Evolutionary conservation across 371 early-diverging fungal species (phyloP).

Genomic region (Mucor piriformis): DNA sequence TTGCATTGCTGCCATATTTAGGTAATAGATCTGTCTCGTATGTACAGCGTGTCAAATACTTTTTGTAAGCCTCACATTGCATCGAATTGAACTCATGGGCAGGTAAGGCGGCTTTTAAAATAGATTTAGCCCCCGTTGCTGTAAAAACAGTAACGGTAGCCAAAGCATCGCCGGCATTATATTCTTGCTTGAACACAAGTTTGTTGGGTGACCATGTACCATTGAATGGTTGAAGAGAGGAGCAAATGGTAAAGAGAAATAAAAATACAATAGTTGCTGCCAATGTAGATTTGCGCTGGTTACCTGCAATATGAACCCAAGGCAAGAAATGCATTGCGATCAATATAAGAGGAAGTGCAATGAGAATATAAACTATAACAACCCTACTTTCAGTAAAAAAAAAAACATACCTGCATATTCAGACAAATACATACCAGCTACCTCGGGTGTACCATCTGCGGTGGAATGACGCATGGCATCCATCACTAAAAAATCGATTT

Average conservation of each 20-base stretch:
- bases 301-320: slow-evolving; percentile 43
- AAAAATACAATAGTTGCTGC: slow-evolving; percentile 11
- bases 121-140: slow-evolving; percentile 23
- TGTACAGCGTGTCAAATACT: slow-evolving; percentile 28
- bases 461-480: slow-evolving; percentile 59
- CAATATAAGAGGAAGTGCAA: slow-evolving; percentile 30
- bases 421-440: slow-evolving; percentile 23
- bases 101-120: slow-evolving; percentile 27
- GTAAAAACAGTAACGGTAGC: slow-evolving; percentile 34
- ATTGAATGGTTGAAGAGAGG: slow-evolving; percentile 41
- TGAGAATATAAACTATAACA: slow-evolving; percentile 44
- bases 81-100: slow-evolving; percentile 28
- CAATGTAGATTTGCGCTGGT: slow-evolving; percentile 18
- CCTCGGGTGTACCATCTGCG: slow-evolving; percentile 62
- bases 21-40: slow-evolving; percentile 40
- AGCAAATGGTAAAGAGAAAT: slow-evolving; percentile 38
- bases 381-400: neutral
- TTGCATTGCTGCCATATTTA: slow-evolving; percentile 25
- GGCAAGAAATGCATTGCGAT: slow-evolving; percentile 33
- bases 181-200: slow-evolving; percentile 37
- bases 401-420: neutral
- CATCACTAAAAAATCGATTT: slow-evolving; percentile 49
- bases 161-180: slow-evolving; percentile 28
- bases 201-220: slow-evolving; percentile 46
- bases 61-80: slow-evolving; percentile 18